Conservation (phyloP, 164 flowering plant species). For the Tetrastigma voinierianum region DNA sequence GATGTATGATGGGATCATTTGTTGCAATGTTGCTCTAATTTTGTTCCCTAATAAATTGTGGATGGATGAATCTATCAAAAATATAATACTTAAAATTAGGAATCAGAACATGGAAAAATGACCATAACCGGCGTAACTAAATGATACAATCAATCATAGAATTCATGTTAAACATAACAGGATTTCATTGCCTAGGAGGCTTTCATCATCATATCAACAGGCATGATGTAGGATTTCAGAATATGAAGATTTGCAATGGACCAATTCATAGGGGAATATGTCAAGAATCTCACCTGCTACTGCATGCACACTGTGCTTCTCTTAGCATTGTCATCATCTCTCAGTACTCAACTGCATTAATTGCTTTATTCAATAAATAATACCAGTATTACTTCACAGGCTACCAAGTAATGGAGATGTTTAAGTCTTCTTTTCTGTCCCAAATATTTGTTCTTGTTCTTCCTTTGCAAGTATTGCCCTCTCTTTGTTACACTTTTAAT, state of each 20-base stretch:
- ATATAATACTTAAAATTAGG: too few species aligned
- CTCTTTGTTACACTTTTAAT: conserved; percentile 36
- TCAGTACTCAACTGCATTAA: conserved; percentile 15
- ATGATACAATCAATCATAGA: too few species aligned
- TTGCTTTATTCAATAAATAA: too few species aligned
- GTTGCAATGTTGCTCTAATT: too few species aligned
- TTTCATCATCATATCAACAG: conserved; percentile 1
- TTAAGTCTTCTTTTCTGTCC: conserved; percentile 4
- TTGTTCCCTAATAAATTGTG: too few species aligned
- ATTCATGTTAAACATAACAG: neutral
- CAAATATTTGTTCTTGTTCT: conserved; percentile 1
- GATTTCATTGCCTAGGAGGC: too few species aligned
- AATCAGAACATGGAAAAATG: conserved; percentile 4
- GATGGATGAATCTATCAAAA: conserved; percentile 5
- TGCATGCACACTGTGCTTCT: conserved; percentile 18
- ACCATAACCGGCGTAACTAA: too few species aligned
- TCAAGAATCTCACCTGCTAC: conserved; percentile 10
- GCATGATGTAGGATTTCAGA: too few species aligned
- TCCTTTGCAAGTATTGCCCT: conserved; percentile 4
- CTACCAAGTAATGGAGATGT: conserved; percentile 1
- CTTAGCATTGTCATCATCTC: neutral
- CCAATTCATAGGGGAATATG: conserved; percentile 15
- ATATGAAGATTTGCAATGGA: neutral
- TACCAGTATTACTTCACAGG: neutral
- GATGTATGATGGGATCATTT: too few species aligned